Conservation (phyloP, 2,329 filamentous ascomycete genomes). For the Colletotrichum tropicicola region DNA sequence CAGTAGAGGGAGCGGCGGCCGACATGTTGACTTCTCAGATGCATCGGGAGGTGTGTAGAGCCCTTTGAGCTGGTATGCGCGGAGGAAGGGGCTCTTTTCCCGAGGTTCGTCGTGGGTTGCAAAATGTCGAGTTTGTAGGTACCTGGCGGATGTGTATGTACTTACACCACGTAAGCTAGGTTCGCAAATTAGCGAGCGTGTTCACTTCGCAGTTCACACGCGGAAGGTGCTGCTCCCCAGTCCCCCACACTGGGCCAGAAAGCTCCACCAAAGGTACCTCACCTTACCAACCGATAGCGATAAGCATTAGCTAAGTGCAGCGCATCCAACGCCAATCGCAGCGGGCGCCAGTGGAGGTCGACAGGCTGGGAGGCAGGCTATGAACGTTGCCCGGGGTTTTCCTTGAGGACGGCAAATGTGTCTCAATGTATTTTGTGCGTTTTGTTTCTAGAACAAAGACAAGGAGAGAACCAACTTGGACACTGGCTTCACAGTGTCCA, state of each 20-base stretch:
- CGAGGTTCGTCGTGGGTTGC: slow-evolving; percentile 8
- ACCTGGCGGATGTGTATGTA: slow-evolving; percentile 15
- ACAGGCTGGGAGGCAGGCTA: too few relatives aligned
- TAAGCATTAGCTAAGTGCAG: neutral
- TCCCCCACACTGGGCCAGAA: slow-evolving; percentile 24
- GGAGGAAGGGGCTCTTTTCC: neutral
- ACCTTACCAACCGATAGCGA: too few relatives aligned
- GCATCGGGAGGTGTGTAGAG: slow-evolving; percentile 28
- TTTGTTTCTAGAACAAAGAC: too few relatives aligned
- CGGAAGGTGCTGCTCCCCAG: slow-evolving; percentile 24
- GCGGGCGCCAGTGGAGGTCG: neutral
- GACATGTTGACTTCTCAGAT: slow-evolving; percentile 37
- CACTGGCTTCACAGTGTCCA: neutral
- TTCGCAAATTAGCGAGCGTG: slow-evolving; percentile 31
- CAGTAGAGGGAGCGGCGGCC: slow-evolving; percentile 36
- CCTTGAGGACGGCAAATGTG: too few relatives aligned
- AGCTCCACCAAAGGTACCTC: slow-evolving; percentile 12
- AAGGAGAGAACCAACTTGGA: neutral
- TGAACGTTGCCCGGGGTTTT: too few relatives aligned
- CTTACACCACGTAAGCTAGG: slow-evolving; percentile 30
- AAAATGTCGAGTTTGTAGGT: slow-evolving; percentile 18
- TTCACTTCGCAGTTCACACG: slow-evolving; percentile 29
- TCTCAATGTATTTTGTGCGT: too few relatives aligned
- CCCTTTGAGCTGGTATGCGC: slow-evolving; percentile 27
- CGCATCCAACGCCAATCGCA: neutral